Base-by-base conservation (phyloP, 805 yeast genomes). In the Zygotorulaspora sp. region DNA sequence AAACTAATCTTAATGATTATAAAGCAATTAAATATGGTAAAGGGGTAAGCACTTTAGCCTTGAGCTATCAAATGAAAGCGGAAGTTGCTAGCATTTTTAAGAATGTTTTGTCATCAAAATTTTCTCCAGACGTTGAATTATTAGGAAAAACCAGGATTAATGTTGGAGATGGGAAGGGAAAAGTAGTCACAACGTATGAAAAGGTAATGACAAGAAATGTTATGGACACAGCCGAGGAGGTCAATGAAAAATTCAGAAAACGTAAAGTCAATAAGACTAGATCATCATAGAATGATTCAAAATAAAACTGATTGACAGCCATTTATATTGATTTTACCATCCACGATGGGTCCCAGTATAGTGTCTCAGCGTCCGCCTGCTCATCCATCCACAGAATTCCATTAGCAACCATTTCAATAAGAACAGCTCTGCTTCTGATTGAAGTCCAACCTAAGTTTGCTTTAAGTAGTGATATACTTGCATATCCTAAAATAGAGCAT, bases 381-480 rank as follows among this genome's bases (percentile, higher is more conserved):
- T 63, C 61, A 56, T 89, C 97, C 1, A 88, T 65, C 98, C 98
- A 90, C 10, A 90, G 63, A 37, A 87, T 68, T 3, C 97, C 97
- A 35, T 72, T 72, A 45, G 82, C 70, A 1, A 89, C 82, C 86
- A 90, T 78, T 31, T 83, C 90, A 25, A 83, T 80, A 4, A 90
- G 54, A 4, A 79, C 80, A 0, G 78, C 64, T 45, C 71, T 71
- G 36, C 84, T 71, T 38, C 96, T 66, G 2, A 74, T 65, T 2
- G 55, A 54, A 34, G 72, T 77, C 98, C 98, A 90, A 1, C 70
- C 70, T 41, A 80, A 74, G 53, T 90, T 92, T 49, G 82, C 96
- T 10, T 71, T 58, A 25, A 90, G 62, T 19, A 88, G 58, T 2
- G 77, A 62, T 5, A 71, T 68, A 3, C 85, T 72, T 1, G 87